phyloP scores from a whole-genome alignment of 441 rosid genomes.

The Brassica hybrid region DNA sequence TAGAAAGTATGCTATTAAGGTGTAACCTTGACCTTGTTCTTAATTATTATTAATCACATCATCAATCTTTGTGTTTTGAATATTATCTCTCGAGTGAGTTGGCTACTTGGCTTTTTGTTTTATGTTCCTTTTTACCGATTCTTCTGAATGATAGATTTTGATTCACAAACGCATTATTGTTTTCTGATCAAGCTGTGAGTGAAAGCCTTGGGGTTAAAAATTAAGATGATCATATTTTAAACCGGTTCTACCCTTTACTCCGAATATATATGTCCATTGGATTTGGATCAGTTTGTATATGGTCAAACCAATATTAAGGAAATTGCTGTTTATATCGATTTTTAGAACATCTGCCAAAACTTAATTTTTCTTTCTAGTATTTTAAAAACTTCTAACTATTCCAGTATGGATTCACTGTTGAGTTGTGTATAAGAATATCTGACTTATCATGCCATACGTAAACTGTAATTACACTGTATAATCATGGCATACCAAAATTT shows the following conservation, averaged over 20 bases:
- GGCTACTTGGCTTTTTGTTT: neutral
- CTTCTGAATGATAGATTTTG: constrained; percentile 15
- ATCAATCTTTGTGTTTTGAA: neutral
- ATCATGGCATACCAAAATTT: neutral
- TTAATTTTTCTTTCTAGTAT: no score
- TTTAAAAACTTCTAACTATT: neutral
- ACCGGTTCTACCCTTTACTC: neutral
- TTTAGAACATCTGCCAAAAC: no score
- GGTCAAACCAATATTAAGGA: no score
- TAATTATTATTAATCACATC: neutral
- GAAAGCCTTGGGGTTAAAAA: neutral
- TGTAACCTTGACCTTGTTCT: constrained; percentile 38
- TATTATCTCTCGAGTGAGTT: neutral
- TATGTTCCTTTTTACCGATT: neutral
- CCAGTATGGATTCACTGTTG: neutral
- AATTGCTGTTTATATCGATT: no score
- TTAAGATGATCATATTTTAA: neutral
- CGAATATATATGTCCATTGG: neutral
- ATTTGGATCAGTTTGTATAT: no score
- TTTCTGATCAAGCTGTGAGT: neutral
- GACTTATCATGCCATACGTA: neutral
- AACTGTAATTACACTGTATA: neutral
- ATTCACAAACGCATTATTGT: neutral
- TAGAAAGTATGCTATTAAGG: constrained; percentile 53
- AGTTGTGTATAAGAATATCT: neutral